These are phyloP conservation scores for Sclerotiophoma versabilis DNA, from an alignment of 2,329 filamentous ascomycete genomes.

Conservation along the genomic window DNA sequence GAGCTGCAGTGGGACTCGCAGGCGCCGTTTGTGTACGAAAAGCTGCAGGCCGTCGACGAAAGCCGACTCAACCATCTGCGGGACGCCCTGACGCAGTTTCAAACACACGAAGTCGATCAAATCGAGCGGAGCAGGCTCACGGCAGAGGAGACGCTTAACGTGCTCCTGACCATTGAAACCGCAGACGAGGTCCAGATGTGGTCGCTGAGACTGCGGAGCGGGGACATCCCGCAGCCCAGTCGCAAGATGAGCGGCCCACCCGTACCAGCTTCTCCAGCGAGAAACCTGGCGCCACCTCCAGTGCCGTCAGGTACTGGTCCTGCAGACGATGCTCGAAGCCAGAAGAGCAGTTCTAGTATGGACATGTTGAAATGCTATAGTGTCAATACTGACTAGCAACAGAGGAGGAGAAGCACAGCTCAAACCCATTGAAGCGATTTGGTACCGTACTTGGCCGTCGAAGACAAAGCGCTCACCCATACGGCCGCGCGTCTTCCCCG, in stretches of 20 bases:
- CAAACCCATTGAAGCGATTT: slow-evolving; percentile 50
- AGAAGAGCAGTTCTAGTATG: slow-evolving; percentile 53
- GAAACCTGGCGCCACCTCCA: slow-evolving; percentile 46
- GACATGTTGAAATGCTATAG: no score
- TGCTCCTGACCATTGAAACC: slow-evolving; percentile 85
- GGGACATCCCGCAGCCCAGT: slow-evolving; percentile 41
- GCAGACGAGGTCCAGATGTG: slow-evolving; percentile 85
- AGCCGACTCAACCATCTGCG: slow-evolving; percentile 86
- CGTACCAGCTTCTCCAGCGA: slow-evolving; percentile 34
- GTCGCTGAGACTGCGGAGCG: slow-evolving; percentile 54
- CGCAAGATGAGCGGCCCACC: slow-evolving; percentile 44
- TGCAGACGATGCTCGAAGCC: slow-evolving; percentile 62
- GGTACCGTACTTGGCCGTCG: slow-evolving; percentile 51
- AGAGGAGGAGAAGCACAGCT: slow-evolving; percentile 48
- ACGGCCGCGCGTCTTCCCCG: slow-evolving; percentile 51
- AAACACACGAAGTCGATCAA: slow-evolving; percentile 90
- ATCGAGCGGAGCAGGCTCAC: slow-evolving; percentile 77
- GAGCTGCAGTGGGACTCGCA: slow-evolving; percentile 90
- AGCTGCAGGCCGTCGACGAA: slow-evolving; percentile 89
- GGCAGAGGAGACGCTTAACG: slow-evolving; percentile 80
- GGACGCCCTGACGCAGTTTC: slow-evolving; percentile 88
- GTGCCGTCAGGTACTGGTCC: slow-evolving; percentile 42
- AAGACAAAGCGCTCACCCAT: slow-evolving; percentile 50
- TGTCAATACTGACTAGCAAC: slow-evolving; percentile 16
- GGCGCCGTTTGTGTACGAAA: slow-evolving; percentile 93